phyloP scores from a whole-genome alignment of 495 filamentous ascomycete species.

The Parmelia sp. region DNA sequence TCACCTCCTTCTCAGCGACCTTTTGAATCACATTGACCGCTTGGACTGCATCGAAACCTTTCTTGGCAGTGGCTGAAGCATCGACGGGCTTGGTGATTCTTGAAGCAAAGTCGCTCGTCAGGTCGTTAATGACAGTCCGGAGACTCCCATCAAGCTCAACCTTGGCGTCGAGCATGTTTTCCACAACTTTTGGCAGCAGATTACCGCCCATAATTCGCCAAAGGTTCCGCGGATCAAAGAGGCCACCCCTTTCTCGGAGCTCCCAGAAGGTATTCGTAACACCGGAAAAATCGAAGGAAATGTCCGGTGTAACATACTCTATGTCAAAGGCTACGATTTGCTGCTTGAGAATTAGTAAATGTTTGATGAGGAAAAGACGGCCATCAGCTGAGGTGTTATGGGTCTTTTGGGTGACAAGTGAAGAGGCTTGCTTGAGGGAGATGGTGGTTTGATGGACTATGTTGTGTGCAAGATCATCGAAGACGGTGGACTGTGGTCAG shows the following conservation, averaged over 20 bases:
- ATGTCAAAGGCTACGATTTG: slow-evolving; percentile 91
- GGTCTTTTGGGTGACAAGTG: slow-evolving; percentile 46
- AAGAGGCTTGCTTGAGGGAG: slow-evolving; percentile 53
- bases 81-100: slow-evolving; percentile 43
- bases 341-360: slow-evolving; percentile 84
- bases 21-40: slow-evolving; percentile 33
- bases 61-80: slow-evolving; percentile 22
- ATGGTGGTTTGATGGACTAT: slow-evolving; percentile 67
- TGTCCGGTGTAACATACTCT: slow-evolving; percentile 69
- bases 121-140: slow-evolving; percentile 70
- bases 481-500: slow-evolving; percentile 53
- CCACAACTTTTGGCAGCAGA: slow-evolving; percentile 54
- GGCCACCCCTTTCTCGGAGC: slow-evolving; percentile 58
- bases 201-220: slow-evolving; percentile 53
- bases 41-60: slow-evolving; percentile 30
- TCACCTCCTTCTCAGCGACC: slow-evolving; percentile 49
- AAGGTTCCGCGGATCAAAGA: slow-evolving; percentile 61
- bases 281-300: slow-evolving; percentile 70
- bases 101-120: slow-evolving; percentile 55
- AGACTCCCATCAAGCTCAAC: slow-evolving; percentile 76
- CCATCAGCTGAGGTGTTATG: slow-evolving; percentile 53
- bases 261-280: slow-evolving; percentile 75
- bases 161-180: slow-evolving; percentile 69
- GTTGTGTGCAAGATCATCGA: slow-evolving; percentile 70
- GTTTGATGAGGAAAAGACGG: slow-evolving; percentile 84